Evolutionary conservation across 768 basidiomycete genomes (phyloP), one percentile per base, ranked within the genome.

Genomic region (Kwoniella shandongensis): DNA sequence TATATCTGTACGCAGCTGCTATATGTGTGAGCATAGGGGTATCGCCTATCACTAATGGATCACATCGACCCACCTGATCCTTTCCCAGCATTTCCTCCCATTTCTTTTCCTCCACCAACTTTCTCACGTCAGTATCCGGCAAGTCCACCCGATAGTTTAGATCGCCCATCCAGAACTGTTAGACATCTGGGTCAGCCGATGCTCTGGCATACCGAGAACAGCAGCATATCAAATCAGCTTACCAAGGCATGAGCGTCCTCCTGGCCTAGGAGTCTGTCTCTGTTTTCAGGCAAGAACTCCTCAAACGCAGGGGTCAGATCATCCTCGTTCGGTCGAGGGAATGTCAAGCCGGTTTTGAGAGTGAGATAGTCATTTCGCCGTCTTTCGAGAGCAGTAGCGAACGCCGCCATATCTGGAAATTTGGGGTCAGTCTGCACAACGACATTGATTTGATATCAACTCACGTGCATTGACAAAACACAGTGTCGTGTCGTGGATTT

Each of bases 101-200:
- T 10, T 57, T 51, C 29, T 60, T 59, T 50, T 57, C 61, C 40
- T 63, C 54, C 11, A 68, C 62, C 38, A 66, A 56, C 5, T 54
- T 41, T 35, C 58, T 51, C 29, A 71, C 48, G 1, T 57, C 56
- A 27, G 66, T 56, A 35, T 69, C 72, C 11, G 54, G 54, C 36
- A 66, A 36, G 18, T 71, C 72, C 3, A 76, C 32, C 10, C 75
- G 63, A 47, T 73, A 76, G 54, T 76, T 76, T 36, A 76, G 54
- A 50, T 76, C 75, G 2, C 75, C 75, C 15, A 74, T 49, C 65
- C 72, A 74, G 59, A 73, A 68, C 71, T 73, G 44, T 32, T 32
- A 20, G 32, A 35, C 4, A 25, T 8, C 15, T 44, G 18, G 49
- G 35, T 53, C 12, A 39, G 39, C n/a, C 50, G 15, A 40, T 23